Evolutionary conservation across 345 rosid species (phyloP).

Genomic region (Sapria himalayana): DNA sequence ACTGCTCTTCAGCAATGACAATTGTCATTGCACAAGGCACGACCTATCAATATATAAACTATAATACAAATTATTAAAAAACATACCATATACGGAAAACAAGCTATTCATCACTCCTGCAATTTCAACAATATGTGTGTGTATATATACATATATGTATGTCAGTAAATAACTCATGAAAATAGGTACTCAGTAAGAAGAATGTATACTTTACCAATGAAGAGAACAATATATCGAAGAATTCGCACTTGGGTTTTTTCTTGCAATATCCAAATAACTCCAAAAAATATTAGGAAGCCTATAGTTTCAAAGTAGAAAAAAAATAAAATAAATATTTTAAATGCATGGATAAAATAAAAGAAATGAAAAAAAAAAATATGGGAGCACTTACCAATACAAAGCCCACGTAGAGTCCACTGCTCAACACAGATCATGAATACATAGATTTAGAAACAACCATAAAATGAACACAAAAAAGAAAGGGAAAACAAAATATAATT

Average conservation of each 20-base stretch:
- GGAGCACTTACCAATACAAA: slow-evolving; percentile 53
- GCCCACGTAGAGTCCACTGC: slow-evolving; percentile 96
- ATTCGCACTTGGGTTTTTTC: slow-evolving; percentile 50
- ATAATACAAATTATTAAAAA: slow-evolving; percentile 1
- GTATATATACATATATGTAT: no score
- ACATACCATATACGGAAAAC: slow-evolving; percentile 83
- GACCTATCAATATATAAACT: no score
- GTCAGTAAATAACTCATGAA: no score
- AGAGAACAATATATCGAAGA: slow-evolving; percentile 82
- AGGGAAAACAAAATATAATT: no score
- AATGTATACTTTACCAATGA: slow-evolving; percentile 41
- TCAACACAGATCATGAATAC: slow-evolving; percentile 6
- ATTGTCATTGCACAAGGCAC: no score
- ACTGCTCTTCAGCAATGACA: no score
- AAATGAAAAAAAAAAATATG: neutral
- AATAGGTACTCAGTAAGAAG: no score
- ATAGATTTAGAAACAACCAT: slow-evolving; percentile 3
- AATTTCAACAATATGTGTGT: no score
- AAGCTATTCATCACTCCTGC: slow-evolving; percentile 96
- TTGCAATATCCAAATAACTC: slow-evolving; percentile 72
- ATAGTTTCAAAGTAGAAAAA: slow-evolving; percentile 6
- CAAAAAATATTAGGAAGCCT: slow-evolving; percentile 83
- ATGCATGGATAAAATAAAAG: slow-evolving; percentile 1
- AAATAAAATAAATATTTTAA: slow-evolving; percentile 6
- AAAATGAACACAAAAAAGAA: slow-evolving; percentile 3